A percentile compares a stretch with the other conserved stretches of the same genome.
Evolutionary conservation across 495 filamentous ascomycete species (phyloP).

Genomic region (Penicillium samsonianum): DNA sequence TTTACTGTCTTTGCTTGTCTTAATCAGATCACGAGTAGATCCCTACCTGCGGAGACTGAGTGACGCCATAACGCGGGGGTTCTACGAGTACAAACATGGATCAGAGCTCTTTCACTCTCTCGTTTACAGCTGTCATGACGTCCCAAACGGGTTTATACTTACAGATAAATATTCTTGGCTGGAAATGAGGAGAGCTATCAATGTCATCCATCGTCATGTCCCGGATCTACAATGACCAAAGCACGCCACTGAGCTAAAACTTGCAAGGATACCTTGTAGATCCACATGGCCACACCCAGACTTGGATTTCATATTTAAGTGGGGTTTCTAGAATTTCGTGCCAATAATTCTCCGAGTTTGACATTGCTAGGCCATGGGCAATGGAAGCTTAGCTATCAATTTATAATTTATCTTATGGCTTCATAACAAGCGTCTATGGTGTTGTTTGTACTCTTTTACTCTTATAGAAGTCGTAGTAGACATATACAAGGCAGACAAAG

Average conservation of each 20-base stretch:
- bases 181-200: conserved; percentile 4
- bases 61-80: conserved; percentile 28
- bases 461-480: not conserved
- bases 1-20: not conserved
- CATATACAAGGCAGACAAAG: not conserved
- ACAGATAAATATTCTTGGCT: conserved; percentile 2
- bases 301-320: not conserved
- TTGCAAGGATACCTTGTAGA: not conserved
- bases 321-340: not conserved
- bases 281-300: not conserved
- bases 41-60: not conserved
- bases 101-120: not conserved
- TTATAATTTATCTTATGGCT: too few relatives aligned
- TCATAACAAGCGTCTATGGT: not conserved
- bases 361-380: not conserved
- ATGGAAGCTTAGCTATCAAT: not conserved
- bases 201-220: conserved; percentile 27
- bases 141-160: conserved; percentile 11
- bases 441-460: not conserved
- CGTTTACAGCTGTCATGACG: conserved; percentile 24
- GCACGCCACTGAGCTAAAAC: conserved; percentile 17
- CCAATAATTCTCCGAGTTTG: not conserved
- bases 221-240: conserved; percentile 7
- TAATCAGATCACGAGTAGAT: conserved; percentile 2
- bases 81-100: conserved; percentile 5